Conservation (phyloP, 2,329 filamentous ascomycete genomes). For the Diaporthe nobilis region DNA sequence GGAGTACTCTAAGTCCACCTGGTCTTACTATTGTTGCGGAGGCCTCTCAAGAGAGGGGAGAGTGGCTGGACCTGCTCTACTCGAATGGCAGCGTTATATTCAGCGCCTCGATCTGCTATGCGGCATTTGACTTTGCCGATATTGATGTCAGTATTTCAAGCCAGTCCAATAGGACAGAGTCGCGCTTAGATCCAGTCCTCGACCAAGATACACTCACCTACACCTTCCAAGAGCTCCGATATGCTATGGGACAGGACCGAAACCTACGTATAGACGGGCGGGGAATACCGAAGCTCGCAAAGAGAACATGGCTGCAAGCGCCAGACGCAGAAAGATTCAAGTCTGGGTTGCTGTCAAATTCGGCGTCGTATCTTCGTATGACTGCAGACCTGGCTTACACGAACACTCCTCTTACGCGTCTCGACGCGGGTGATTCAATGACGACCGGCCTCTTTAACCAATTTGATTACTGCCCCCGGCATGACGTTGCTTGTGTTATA, state of each 20-base stretch:
- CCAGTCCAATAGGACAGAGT: neutral
- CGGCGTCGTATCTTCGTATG: neutral
- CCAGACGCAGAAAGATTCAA: neutral
- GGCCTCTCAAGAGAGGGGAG: neutral
- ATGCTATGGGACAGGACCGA: conserved; percentile 6
- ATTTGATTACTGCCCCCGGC: fast-evolving
- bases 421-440: too few relatives aligned
- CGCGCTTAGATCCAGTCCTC: neutral
- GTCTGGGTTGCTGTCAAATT: neutral
- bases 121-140: conserved; percentile 7
- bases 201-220: neutral
- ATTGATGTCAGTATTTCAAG: neutral
- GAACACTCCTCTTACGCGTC: too few relatives aligned
- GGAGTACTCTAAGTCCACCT: too few relatives aligned
- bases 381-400: neutral
- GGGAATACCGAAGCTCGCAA: neutral
- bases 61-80: neutral
- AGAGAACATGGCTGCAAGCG: neutral
- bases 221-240: neutral
- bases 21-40: neutral
- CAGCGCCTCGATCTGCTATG: neutral
- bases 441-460: neutral
- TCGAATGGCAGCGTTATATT: neutral
- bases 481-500: neutral
- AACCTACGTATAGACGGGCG: neutral